Conservation (phyloP, 129 eudicot genomes). For the Oenanthe sinensis region DNA sequence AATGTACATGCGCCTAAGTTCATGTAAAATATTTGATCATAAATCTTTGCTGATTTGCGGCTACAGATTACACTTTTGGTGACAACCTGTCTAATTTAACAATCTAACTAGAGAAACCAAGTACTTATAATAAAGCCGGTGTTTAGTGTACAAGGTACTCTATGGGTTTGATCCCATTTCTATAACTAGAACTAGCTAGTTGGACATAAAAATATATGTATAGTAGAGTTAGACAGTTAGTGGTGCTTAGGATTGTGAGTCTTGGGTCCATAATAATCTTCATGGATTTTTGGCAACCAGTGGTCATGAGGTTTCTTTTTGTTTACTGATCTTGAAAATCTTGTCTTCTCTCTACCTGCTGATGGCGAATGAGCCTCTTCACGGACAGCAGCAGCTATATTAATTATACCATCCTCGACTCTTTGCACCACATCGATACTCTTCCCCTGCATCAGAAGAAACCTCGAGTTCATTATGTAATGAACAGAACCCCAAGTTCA, state of each 20-base stretch:
- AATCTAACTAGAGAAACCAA: neutral
- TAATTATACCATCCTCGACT: neutral
- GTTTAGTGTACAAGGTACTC: neutral
- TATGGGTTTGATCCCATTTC: neutral
- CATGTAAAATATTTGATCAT: neutral
- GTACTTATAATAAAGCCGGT: neutral
- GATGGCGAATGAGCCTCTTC: slow-evolving; percentile 21
- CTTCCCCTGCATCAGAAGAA: slow-evolving; percentile 14
- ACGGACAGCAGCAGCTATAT: slow-evolving; percentile 10
- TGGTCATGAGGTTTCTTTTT: slow-evolving; percentile 37
- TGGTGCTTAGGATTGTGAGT: slow-evolving; percentile 51
- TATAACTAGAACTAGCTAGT: too few relatives aligned
- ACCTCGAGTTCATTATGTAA: neutral
- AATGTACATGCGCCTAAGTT: neutral
- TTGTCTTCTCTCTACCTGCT: slow-evolving; percentile 27
- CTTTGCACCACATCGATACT: neutral
- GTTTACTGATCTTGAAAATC: slow-evolving; percentile 21
- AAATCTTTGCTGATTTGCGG: neutral
- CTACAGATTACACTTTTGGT: neutral
- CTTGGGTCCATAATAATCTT: slow-evolving; percentile 75
- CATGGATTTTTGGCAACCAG: slow-evolving; percentile 54
- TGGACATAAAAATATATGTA: neutral
- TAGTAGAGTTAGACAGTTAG: slow-evolving; percentile 9
- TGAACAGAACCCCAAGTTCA: too few relatives aligned
- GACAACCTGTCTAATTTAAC: neutral